These are phyloP conservation scores for Sodiomyces alkalinus DNA, from an alignment of 2,329 filamentous ascomycete genomes.

Conservation along the genomic window DNA sequence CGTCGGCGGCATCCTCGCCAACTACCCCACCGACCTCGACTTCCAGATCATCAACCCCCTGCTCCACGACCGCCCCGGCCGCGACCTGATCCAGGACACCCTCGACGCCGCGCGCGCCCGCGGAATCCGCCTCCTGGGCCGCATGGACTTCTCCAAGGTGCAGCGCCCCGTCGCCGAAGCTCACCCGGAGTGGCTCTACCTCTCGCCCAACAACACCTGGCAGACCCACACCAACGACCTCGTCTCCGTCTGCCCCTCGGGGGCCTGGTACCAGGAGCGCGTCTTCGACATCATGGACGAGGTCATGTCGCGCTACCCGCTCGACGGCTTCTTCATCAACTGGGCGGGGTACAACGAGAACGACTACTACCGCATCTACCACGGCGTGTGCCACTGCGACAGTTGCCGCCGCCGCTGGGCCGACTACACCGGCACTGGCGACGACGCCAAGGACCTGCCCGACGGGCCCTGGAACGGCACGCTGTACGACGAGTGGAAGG, in stretches of 20 bases:
- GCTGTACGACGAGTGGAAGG: constrained; percentile 7
- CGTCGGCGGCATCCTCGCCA: constrained; percentile 7
- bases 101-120: constrained; percentile 4
- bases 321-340: constrained; percentile 10
- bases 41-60: constrained; percentile 6
- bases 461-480: constrained; percentile 2
- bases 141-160: constrained; percentile 9
- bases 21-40: constrained; percentile 6
- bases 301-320: constrained; percentile 6
- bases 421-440: constrained; percentile 4
- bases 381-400: constrained; percentile 8
- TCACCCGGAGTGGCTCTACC: constrained; percentile 8
- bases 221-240: constrained; percentile 7
- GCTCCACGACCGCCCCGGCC: constrained; percentile 3
- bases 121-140: constrained; percentile 4
- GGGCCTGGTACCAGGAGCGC: constrained; percentile 7
- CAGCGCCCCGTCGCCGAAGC: constrained; percentile 3
- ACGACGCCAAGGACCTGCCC: constrained; percentile 4
- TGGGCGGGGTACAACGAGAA: constrained; percentile 8
- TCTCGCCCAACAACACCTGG: constrained; percentile 5
- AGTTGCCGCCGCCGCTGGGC: constrained; percentile 5
- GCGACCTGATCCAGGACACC: constrained; percentile 7
- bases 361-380: constrained; percentile 7
- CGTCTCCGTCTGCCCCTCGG: constrained; percentile 8
- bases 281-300: constrained; percentile 8